Evolutionary conservation across 148 eudicot species (phyloP).

Genomic region (Rheum nobile): DNA sequence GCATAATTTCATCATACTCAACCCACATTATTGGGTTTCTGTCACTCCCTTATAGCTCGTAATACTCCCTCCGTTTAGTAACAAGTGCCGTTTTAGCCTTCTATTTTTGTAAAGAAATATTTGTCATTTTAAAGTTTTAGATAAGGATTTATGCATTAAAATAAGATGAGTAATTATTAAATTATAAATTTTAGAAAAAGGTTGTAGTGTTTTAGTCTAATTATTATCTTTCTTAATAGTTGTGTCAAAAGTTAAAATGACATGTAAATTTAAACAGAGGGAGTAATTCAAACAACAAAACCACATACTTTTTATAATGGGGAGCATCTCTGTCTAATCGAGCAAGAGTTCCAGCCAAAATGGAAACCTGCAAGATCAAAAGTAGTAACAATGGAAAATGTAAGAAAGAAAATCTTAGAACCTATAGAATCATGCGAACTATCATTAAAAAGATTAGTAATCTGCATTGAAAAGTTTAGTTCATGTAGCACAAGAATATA

Average conservation of each 20-base stretch:
- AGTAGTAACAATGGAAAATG: not conserved
- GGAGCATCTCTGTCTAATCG: slow-evolving; percentile 99
- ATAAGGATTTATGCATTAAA: too few relatives aligned
- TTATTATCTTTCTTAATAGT: too few relatives aligned
- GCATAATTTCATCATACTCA: slow-evolving; percentile 46
- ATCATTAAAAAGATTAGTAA: not conserved
- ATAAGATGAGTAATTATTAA: too few relatives aligned
- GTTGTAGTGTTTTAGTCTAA: too few relatives aligned
- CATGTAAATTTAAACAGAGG: too few relatives aligned
- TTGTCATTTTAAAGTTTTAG: too few relatives aligned
- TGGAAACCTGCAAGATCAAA: slow-evolving; percentile 64
- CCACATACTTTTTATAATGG: slow-evolving; percentile 78
- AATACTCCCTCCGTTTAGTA: too few relatives aligned
- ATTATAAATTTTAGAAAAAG: too few relatives aligned
- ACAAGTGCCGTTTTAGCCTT: too few relatives aligned
- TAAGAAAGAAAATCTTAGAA: not conserved
- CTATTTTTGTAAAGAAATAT: too few relatives aligned
- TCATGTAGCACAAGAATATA: not conserved
- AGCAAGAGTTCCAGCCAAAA: slow-evolving; percentile 97
- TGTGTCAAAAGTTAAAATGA: too few relatives aligned
- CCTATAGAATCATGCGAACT: not conserved
- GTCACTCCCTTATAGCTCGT: not conserved
- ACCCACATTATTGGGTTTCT: not conserved
- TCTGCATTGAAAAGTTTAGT: not conserved
- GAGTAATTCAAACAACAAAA: slow-evolving; percentile 6